Evolutionary conservation across 352 stramenopile species (phyloP).

Genomic region (Pythium myriotylum): DNA sequence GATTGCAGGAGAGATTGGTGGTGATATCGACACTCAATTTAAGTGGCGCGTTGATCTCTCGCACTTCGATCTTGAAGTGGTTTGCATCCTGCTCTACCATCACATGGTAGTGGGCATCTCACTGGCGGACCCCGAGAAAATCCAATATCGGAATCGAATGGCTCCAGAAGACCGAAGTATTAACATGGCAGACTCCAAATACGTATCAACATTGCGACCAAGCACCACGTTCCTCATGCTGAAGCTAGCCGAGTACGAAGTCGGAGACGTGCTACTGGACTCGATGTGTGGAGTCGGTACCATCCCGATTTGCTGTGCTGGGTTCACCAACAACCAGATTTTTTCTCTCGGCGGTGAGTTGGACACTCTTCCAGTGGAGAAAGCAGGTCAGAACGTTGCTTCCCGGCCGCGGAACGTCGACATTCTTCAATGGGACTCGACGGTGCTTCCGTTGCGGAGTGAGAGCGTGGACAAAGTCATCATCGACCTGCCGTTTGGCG

Average conservation of each 20-base stretch:
- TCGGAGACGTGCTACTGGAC: constrained; percentile 73
- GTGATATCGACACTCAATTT: constrained; percentile 55
- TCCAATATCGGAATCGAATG: constrained; percentile 71
- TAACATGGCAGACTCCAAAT: constrained; percentile 51
- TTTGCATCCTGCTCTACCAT: constrained; percentile 75
- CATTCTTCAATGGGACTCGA: constrained; percentile 70
- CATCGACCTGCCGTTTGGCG: constrained; percentile 81
- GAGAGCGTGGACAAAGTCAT: constrained; percentile 63
- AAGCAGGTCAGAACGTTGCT: constrained; percentile 55
- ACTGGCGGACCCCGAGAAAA: constrained; percentile 55
- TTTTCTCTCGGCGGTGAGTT: constrained; percentile 74
- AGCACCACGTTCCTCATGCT: constrained; percentile 82
- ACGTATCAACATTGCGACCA: constrained; percentile 75
- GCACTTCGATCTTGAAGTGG: constrained; percentile 72
- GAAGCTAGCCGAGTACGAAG: constrained; percentile 53
- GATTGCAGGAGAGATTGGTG: constrained; percentile 64
- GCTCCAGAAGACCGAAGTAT: constrained; percentile 66
- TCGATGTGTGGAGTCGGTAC: constrained; percentile 85
- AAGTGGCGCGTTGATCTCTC: constrained; percentile 66
- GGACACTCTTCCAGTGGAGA: constrained; percentile 49
- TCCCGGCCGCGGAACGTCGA: constrained; percentile 41
- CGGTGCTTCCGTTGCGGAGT: constrained; percentile 52
- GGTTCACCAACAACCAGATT: constrained; percentile 51
- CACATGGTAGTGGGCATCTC: constrained; percentile 68
- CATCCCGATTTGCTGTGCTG: constrained; percentile 63